Conservation (phyloP, 2,329 filamentous ascomycete species). For the Purpureocillium takamizusanense region DNA sequence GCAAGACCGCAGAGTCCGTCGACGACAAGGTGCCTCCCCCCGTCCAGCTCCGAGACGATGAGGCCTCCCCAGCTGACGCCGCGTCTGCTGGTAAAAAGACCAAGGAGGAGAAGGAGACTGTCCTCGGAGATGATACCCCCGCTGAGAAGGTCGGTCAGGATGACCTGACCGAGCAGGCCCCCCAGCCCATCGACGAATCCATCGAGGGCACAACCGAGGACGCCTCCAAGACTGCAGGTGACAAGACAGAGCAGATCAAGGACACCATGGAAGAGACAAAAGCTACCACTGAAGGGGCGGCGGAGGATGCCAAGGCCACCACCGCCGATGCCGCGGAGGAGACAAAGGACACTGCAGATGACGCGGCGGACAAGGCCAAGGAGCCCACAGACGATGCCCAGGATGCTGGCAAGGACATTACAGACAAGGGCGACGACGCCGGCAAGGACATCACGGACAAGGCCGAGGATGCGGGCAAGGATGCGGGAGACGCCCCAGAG, state of each 20-base stretch:
- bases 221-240: no score
- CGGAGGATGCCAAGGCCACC: constrained; percentile 3
- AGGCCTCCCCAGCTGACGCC: neutral
- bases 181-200: no score
- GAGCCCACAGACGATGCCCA: constrained; percentile 3
- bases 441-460: constrained; percentile 4
- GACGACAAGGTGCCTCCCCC: neutral
- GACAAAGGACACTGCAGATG: constrained; percentile 5
- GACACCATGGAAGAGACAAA: neutral
- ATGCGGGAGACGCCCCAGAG: constrained; percentile 2
- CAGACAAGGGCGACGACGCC: constrained; percentile 4
- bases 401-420: neutral
- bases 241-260: neutral
- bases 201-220: no score
- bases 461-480: constrained; percentile 4
- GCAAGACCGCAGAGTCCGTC: no score
- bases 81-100: no score
- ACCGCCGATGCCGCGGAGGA: neutral
- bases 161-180: neutral
- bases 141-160: neutral
- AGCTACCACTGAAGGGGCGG: constrained; percentile 6
- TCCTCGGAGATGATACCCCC: no score
- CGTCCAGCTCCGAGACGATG: constrained; percentile 2
- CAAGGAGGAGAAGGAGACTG: no score
- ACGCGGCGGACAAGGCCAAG: constrained; percentile 4